phyloP scores from a whole-genome alignment of 176 grass and related monocot genomes.

The Coix lacrymajobi region DNA sequence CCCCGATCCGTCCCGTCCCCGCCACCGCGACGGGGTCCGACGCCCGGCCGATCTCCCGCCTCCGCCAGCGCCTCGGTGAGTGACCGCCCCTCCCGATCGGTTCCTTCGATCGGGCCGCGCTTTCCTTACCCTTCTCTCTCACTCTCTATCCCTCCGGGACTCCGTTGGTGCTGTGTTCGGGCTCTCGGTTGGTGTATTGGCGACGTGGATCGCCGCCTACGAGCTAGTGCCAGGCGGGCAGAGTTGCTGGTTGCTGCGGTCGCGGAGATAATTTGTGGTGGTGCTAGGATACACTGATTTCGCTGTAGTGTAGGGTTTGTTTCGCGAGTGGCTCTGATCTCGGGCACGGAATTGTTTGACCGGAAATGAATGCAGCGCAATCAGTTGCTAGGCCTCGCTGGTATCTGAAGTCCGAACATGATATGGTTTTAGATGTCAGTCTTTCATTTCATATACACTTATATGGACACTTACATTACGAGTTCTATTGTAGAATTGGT shows the following conservation, averaged over 20 bases:
- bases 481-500: not conserved
- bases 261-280: not conserved
- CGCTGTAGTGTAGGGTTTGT: not conserved
- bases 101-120: not conserved
- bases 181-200: not conserved
- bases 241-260: not conserved
- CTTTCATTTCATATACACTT: not conserved
- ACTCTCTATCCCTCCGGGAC: not conserved
- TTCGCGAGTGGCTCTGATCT: not conserved
- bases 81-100: not conserved
- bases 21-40: conserved; percentile 9
- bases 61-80: conserved; percentile 17
- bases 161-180: not conserved
- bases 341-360: not conserved
- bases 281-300: not conserved
- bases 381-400: not conserved
- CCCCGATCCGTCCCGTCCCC: not conserved
- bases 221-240: not conserved
- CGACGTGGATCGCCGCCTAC: not conserved
- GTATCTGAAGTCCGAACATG: not conserved
- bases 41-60: conserved; percentile 20
- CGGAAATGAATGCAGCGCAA: not conserved
- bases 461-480: not conserved
- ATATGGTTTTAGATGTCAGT: not conserved
- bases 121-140: not conserved